phyloP scores from a whole-genome alignment of 441 rosid species.

The Pelargonium citronellum region DNA sequence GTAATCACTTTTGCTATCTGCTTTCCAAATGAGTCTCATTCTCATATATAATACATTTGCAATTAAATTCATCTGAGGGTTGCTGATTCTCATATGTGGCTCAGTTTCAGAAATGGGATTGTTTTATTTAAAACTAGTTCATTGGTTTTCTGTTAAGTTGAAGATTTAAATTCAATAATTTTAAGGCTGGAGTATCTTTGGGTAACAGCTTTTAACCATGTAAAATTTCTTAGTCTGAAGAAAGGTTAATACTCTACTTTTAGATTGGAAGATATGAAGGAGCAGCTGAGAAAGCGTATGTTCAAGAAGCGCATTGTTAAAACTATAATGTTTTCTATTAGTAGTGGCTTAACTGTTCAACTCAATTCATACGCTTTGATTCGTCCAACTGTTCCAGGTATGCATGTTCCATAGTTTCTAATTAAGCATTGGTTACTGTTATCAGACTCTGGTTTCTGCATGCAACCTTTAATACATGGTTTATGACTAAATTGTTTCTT shows the following conservation, averaged over 20 bases:
- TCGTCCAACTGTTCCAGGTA: constrained; percentile 77
- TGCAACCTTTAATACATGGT: constrained; percentile 8
- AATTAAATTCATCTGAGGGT: background rate
- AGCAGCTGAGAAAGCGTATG: constrained; percentile 75
- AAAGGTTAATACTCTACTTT: constrained; percentile 22
- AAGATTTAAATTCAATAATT: background rate
- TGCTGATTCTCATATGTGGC: background rate
- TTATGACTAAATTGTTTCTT: constrained; percentile 9
- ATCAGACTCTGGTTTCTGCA: constrained; percentile 12
- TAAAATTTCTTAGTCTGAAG: background rate
- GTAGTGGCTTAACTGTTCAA: constrained; percentile 61
- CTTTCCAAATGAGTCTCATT: background rate
- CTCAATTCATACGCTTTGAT: constrained; percentile 76
- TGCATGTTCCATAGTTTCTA: background rate
- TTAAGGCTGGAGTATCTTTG: background rate
- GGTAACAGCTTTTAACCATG: background rate
- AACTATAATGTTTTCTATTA: constrained; percentile 51
- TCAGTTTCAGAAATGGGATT: background rate
- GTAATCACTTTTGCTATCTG: background rate
- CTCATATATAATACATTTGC: background rate
- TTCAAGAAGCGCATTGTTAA: constrained; percentile 68
- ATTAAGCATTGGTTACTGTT: constrained; percentile 1
- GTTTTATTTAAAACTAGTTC: background rate
- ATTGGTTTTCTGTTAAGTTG: background rate
- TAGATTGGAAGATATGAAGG: constrained; percentile 88